phyloP scores from a whole-genome alignment of 441 rosid genomes.

The Pelargonium cotyledonis region DNA sequence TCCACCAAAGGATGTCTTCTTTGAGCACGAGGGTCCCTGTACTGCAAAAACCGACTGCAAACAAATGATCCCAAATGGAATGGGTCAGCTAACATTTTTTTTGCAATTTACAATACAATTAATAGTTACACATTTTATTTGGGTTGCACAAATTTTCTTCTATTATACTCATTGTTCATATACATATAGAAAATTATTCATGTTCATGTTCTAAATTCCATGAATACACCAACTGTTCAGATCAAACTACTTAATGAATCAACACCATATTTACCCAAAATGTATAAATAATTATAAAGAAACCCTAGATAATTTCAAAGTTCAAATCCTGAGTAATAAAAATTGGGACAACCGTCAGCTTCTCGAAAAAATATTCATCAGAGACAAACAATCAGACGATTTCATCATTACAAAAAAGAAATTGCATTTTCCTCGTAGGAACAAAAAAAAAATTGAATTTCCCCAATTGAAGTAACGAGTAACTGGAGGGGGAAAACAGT shows the following conservation, averaged over 20 bases:
- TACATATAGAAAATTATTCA: too few species aligned
- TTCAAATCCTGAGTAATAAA: background rate
- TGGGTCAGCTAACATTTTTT: background rate
- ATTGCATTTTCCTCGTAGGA: background rate
- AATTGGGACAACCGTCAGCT: background rate
- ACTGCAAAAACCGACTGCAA: conserved; percentile 88
- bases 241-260: background rate
- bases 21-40: conserved; percentile 90
- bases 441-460: background rate
- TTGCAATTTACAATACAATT: background rate
- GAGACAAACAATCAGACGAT: background rate
- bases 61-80: background rate
- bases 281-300: background rate
- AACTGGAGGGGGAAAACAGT: conserved; percentile 17
- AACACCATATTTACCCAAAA: background rate
- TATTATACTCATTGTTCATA: background rate
- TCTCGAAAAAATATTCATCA: background rate
- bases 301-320: background rate
- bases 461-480: background rate
- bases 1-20: conserved; percentile 87
- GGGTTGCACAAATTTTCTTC: too few species aligned
- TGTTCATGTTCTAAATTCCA: background rate
- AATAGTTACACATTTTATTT: too few species aligned
- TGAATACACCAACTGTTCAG: background rate
- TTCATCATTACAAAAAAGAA: background rate